Evolutionary conservation across 2,329 filamentous ascomycete species (phyloP).

Genomic region (Albifimbria verrucaria): DNA sequence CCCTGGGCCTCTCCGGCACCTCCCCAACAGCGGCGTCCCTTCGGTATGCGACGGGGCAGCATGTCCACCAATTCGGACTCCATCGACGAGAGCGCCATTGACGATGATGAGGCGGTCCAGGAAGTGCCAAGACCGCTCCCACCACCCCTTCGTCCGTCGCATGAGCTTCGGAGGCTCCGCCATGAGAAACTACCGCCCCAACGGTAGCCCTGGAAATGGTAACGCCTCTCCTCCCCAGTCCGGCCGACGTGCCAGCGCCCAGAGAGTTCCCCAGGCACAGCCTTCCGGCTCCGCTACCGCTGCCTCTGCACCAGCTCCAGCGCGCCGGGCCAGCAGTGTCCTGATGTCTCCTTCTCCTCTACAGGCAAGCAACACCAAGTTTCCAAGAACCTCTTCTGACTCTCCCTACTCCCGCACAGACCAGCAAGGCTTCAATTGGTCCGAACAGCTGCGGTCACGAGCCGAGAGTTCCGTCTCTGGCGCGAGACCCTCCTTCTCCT

Average conservation of each 20-base stretch:
- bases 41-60: constrained; percentile 60
- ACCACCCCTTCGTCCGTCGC: constrained; percentile 76
- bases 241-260: constrained; percentile 26
- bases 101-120: constrained; percentile 61
- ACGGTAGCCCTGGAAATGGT: constrained; percentile 63
- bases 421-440: constrained; percentile 90
- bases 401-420: constrained; percentile 61
- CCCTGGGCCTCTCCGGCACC: constrained; percentile 68
- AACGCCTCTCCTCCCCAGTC: constrained; percentile 44
- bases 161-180: constrained; percentile 87
- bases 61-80: constrained; percentile 66
- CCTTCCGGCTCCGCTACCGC: constrained; percentile 28
- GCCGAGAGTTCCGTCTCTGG: constrained; percentile 74
- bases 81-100: constrained; percentile 70
- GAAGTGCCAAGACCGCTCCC: constrained; percentile 53
- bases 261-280: constrained; percentile 22
- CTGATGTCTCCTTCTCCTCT: constrained; percentile 27
- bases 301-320: constrained; percentile 29
- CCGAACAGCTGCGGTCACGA: constrained; percentile 88
- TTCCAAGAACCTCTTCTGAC: constrained; percentile 63
- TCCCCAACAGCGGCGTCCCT: constrained; percentile 57
- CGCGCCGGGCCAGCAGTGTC: constrained; percentile 33
- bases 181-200: constrained; percentile 54
- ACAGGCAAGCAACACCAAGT: constrained; percentile 59
- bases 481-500: constrained; percentile 56